Evolutionary conservation across 495 filamentous ascomycete species (phyloP), one percentile per base, ranked within the genome.

Genomic region (Aspergillus kassunensis): DNA sequence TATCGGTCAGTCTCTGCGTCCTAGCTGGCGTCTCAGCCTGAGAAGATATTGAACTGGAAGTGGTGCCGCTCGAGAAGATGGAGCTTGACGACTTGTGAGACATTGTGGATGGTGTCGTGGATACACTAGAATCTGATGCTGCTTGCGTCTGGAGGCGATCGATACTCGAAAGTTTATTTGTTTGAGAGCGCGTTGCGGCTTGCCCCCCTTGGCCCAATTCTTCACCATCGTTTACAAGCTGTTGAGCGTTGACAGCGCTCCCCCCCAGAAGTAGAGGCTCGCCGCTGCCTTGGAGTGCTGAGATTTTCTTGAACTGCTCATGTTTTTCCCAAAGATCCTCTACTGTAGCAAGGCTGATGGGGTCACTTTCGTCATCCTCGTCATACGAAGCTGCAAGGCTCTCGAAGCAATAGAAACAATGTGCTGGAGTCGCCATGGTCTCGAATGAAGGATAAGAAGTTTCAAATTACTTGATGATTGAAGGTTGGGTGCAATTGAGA

Each of bases 341-440:
- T 54, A 96, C 78, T 44, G 85, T 72, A 30, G 69, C 49, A 6
- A 97, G 80, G 44, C 69, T 74, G 54, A 77, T 78, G 40, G 73
- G 75, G 62, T 72, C 70, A 12, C 81, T 77, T 42, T 79, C 70
- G 60, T 87, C 77, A 12, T 82, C 77, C 44, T 79, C 70, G 60
- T 87, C 77, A 41, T 88, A 81, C 52, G 73, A 80, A 19, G 88
- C 81, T 13, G 76, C 63, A 5, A 98, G 87, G 16, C 74, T 72
- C 68, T 98, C 91, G 77, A 97, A 97, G 72, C 90, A 95, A 70
- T 83, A 95, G 52, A 88, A 84, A 64, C 91, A 97, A 59, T 97
- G 91, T 35, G 83, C 83, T 42, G 79, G 64, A 34, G 84, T 85
- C 21, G 93, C 91, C 92, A 97, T 98, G 18, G 36, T 49, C 37